Percentiles rank a stretch among this genome's conserved stretches.
Evolutionary conservation across 345 rosid genomes (phyloP).

Genomic region (Tarenaya hassleriana): DNA sequence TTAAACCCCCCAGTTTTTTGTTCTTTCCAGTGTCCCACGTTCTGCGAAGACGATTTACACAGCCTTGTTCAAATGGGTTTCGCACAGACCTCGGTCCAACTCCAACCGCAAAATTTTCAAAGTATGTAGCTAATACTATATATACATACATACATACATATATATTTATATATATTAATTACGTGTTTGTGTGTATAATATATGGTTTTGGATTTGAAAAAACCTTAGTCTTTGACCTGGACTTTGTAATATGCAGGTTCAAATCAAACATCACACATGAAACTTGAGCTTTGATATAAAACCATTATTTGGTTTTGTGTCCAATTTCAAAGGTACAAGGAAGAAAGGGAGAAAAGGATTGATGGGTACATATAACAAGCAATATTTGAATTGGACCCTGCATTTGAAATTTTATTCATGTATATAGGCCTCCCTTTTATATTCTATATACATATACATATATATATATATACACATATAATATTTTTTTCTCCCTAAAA

Average conservation of each 20-base stretch:
- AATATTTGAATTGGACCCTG: slow-evolving; percentile 35
- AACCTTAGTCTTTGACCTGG: slow-evolving; percentile 10
- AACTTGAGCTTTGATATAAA: slow-evolving; percentile 49
- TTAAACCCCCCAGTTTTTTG: background rate
- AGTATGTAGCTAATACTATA: no score
- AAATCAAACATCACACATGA: slow-evolving; percentile 42
- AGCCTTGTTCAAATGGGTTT: slow-evolving; percentile 77
- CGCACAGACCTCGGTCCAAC: no score
- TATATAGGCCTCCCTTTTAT: no score
- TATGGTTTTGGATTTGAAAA: background rate
- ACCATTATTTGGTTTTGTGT: no score
- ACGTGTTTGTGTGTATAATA: no score
- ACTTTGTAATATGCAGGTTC: slow-evolving; percentile 39
- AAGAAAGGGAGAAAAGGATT: slow-evolving; percentile 27
- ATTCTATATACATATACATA: slow-evolving; percentile 13
- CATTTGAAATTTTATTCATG: no score
- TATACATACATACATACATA: no score
- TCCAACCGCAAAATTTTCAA: slow-evolving; percentile 26
- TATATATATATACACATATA: background rate
- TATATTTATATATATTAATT: background rate
- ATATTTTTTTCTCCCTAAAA: no score
- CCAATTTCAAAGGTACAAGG: slow-evolving; percentile 17
- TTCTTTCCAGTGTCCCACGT: slow-evolving; percentile 46
- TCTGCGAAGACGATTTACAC: slow-evolving; percentile 69
- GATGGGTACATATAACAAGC: slow-evolving; percentile 49